Percentiles rank a stretch among this genome's conserved stretches.
phyloP scores from a whole-genome alignment of 768 basidiomycete species.

The Phylloporus sp. region DNA sequence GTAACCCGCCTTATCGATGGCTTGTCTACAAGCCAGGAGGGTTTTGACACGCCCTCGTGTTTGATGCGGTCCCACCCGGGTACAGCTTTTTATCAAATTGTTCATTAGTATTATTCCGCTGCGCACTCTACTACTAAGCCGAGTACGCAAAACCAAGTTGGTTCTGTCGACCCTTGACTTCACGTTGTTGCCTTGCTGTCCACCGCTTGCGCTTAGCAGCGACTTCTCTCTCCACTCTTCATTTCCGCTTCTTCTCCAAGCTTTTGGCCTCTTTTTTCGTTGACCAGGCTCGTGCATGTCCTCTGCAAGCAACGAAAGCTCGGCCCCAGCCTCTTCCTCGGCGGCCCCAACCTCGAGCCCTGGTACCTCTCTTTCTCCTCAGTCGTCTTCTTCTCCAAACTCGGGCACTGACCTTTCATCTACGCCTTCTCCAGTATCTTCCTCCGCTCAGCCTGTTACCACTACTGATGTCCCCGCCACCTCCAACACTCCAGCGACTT shows the following conservation, averaged over 20 bases:
- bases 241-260: neutral
- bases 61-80: conserved; percentile 2
- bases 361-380: conserved; percentile 20
- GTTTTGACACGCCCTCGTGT: neutral
- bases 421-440: conserved; percentile 4
- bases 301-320: neutral
- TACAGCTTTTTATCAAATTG: neutral
- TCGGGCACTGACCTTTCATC: conserved; percentile 17
- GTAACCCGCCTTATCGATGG: neutral
- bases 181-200: neutral
- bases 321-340: neutral
- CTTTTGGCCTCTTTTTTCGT: neutral
- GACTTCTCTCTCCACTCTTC: neutral
- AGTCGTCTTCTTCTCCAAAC: neutral
- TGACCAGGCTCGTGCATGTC: conserved; percentile 16
- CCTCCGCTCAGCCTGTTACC: neutral
- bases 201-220: neutral
- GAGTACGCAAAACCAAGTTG: no score
- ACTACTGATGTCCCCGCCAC: neutral
- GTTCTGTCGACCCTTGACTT: neutral
- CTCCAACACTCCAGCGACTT: conserved; percentile 5
- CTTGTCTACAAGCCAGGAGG: neutral
- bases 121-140: neutral
- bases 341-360: conserved; percentile 1
- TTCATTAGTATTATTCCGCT: neutral